Evolutionary conservation across 2,329 filamentous ascomycete species (phyloP), one percentile per base, ranked within the genome.

Genomic region (Fusarium gaditjirri): DNA sequence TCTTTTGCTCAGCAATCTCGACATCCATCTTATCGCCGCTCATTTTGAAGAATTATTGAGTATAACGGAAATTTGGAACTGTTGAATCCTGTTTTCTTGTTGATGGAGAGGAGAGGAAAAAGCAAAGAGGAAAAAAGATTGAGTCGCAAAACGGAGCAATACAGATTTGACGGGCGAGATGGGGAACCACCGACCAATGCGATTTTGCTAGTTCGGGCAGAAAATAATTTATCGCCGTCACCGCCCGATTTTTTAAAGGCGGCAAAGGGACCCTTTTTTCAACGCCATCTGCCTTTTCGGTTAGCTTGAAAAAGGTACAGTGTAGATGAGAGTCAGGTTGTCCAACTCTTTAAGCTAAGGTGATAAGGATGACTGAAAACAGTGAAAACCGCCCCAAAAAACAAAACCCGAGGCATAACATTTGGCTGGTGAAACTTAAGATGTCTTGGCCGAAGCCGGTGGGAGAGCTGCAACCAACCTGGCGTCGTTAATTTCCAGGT

Each of bases 1-100:
- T 87, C 83, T 86, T 85, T 80, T 87, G 81, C 84, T 91, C 89
- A 53, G 88, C 89, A 74, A 84, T 81, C 79, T 89, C 88, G 66
- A 90, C 84, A 47, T 90, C 88, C 87, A 88, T 89, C 69, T 85
- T 86, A 68, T 85, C 84, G 75, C 84, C 83, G 76, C 80, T 82
- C 86, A 88, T 87, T 38, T 68, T 83, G 72, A 41, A 60, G 41
- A 73, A 33, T 59, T 57, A 23, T 42, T 39, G 52, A 36, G 50
- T 25, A 23, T 44, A 38, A 27, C 62, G 35, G 38, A 41, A 49
- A 21, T 23, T 31, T 50, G 12, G 29, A 29, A 53, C 8, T 36
- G 14, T 39, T 39, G 25, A 29, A 53, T 53, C n/a, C 16, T 31
- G 27, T 13, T 49, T 49, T 19, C n/a, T 29, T 53, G 58, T 46